Evolutionary conservation across 2,329 filamentous ascomycete genomes (phyloP).

Genomic region (Arthroderma sp.): DNA sequence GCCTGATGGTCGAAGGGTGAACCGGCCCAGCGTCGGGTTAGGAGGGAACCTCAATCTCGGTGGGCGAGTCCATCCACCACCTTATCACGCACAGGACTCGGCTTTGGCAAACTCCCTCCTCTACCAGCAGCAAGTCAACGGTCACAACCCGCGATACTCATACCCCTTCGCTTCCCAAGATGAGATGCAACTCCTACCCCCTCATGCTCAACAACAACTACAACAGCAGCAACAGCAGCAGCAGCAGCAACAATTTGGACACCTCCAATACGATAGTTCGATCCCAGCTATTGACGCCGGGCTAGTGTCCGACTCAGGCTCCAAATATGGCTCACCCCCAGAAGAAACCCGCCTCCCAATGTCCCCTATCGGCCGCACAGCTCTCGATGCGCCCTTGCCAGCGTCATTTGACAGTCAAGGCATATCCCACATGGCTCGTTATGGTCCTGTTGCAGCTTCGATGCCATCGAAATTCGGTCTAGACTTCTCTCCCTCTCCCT

Average conservation of each 20-base stretch:
- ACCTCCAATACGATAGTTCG: slow-evolving; percentile 31
- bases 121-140: slow-evolving; percentile 44
- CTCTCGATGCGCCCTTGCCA: slow-evolving; percentile 81
- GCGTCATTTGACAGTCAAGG: slow-evolving; percentile 95
- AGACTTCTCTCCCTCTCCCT: slow-evolving; percentile 58
- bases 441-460: slow-evolving; percentile 82
- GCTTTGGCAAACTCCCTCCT: slow-evolving; percentile 64
- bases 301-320: slow-evolving; percentile 46
- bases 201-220: slow-evolving; percentile 18
- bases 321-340: slow-evolving; percentile 70
- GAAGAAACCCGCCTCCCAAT: slow-evolving; percentile 67
- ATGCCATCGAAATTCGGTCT: slow-evolving; percentile 85
- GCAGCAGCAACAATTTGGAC: slow-evolving; percentile 9
- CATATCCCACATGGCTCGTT: slow-evolving; percentile 79
- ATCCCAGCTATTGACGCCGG: slow-evolving; percentile 48
- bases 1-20: slow-evolving; percentile 83
- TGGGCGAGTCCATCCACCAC: slow-evolving; percentile 54
- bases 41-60: slow-evolving; percentile 48
- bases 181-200: slow-evolving; percentile 30
- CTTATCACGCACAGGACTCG: slow-evolving; percentile 53
- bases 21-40: slow-evolving; percentile 48
- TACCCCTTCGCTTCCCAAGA: slow-evolving; percentile 33
- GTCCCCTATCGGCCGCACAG: slow-evolving; percentile 65
- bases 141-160: slow-evolving; percentile 35
- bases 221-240: not conserved